These are phyloP conservation scores for Penicillium sp. DNA, from an alignment of 2,329 filamentous ascomycete species.

Conservation along the genomic window DNA sequence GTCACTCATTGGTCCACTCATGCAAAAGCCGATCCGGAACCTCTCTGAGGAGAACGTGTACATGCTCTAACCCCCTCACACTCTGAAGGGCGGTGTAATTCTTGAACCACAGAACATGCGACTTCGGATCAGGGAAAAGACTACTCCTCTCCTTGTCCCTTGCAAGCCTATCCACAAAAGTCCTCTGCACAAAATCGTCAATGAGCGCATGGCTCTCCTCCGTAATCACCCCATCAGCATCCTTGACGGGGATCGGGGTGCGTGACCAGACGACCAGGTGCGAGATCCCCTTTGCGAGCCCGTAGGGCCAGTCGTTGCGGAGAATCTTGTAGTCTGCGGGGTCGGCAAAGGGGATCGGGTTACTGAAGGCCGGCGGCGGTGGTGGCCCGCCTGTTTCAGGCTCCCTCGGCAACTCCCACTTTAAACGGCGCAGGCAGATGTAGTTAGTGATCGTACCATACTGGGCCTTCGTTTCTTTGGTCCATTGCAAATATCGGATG, in stretches of 20 bases:
- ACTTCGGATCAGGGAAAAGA: conserved; percentile 37
- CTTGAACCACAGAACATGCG: conserved; percentile 67
- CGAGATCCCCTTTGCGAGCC: conserved; percentile 56
- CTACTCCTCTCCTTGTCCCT: conserved; percentile 33
- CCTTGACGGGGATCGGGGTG: conserved; percentile 53
- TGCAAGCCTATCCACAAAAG: conserved; percentile 53
- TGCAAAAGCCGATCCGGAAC: conserved; percentile 50
- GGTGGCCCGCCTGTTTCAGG: conserved; percentile 18
- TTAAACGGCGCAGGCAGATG: conserved; percentile 59
- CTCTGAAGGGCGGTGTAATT: conserved; percentile 67
- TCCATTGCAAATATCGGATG: conserved; percentile 65
- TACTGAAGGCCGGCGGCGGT: conserved; percentile 38
- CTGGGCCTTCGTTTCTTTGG: conserved; percentile 55
- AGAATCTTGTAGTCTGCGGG: conserved; percentile 61
- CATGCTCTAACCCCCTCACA: conserved; percentile 62
- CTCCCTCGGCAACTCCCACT: conserved; percentile 51
- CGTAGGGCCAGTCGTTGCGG: conserved; percentile 69
- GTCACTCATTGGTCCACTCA: conserved; percentile 50
- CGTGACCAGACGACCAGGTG: conserved; percentile 65
- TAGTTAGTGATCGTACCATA: conserved; percentile 63
- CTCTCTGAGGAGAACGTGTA: conserved; percentile 59
- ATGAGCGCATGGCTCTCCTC: conserved; percentile 54
- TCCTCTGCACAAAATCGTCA: conserved; percentile 54
- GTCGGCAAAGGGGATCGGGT: conserved; percentile 59
- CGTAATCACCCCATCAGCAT: conserved; percentile 55